phyloP scores from a whole-genome alignment of 371 early-diverging fungal genomes.

The Gilbertella persicaria region DNA sequence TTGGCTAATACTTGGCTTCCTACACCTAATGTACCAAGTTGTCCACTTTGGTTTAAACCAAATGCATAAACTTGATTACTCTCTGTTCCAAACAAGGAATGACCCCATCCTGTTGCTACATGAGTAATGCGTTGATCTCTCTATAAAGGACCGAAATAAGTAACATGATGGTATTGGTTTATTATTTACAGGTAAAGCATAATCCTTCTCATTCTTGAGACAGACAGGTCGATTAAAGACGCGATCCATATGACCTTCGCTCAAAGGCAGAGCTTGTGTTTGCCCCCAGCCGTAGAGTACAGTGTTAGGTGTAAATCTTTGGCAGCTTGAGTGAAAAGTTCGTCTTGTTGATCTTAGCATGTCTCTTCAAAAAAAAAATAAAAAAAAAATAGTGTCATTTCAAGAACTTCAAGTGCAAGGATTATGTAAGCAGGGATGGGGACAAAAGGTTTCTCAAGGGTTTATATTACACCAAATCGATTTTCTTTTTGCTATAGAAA shows the following conservation, averaged over 20 bases:
- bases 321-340: background rate
- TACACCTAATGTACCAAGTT: conserved; percentile 27
- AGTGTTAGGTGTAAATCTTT: background rate
- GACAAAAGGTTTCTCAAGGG: too few relatives aligned
- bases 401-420: too few relatives aligned
- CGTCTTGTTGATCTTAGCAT: background rate
- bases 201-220: conserved; percentile 32
- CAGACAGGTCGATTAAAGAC: conserved; percentile 25
- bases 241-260: conserved; percentile 15
- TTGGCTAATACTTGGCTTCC: background rate
- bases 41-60: conserved; percentile 46
- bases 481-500: too few relatives aligned
- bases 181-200: conserved; percentile 36
- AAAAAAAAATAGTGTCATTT: background rate
- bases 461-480: too few relatives aligned
- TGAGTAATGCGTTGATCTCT: conserved; percentile 25
- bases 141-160: background rate
- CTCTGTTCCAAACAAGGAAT: conserved; percentile 35
- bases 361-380: background rate
- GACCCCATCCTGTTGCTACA: conserved; percentile 49
- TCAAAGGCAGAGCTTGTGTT: conserved; percentile 34
- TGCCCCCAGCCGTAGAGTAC: conserved; percentile 49
- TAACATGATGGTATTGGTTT: background rate
- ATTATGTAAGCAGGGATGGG: too few relatives aligned
- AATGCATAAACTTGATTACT: conserved; percentile 33